phyloP scores from a whole-genome alignment of 2,329 filamentous ascomycete genomes.

The Aspergillus flavus region DNA sequence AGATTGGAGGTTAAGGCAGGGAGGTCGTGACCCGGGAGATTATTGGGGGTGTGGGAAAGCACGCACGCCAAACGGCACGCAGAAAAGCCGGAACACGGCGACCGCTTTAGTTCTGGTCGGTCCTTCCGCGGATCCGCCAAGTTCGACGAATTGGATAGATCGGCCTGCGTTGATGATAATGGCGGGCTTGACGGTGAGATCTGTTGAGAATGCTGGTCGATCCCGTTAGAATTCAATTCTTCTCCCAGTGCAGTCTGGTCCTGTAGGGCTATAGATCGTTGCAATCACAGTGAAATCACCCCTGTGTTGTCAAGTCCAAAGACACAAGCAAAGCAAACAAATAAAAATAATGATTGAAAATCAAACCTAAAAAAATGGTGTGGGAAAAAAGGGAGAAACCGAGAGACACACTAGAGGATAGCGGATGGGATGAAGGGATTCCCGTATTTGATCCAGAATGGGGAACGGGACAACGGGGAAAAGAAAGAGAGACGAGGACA shows the following conservation, averaged over 20 bases:
- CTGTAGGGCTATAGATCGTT: neutral
- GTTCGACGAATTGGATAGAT: slow-evolving; percentile 18
- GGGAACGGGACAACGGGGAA: slow-evolving; percentile 22
- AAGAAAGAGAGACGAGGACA: slow-evolving; percentile 4
- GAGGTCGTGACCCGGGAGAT: slow-evolving; percentile 5
- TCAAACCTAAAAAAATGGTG: neutral
- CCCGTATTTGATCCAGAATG: slow-evolving; percentile 19
- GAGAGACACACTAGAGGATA: slow-evolving; percentile 8
- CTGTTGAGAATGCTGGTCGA: slow-evolving; percentile 5
- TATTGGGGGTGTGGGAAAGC: slow-evolving; percentile 9
- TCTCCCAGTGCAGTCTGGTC: neutral
- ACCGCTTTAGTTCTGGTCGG: slow-evolving; percentile 18
- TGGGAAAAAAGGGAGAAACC: slow-evolving; percentile 9
- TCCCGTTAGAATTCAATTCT: neutral
- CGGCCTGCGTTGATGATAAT: slow-evolving; percentile 11
- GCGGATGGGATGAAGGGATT: slow-evolving; percentile 19
- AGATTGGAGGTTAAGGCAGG: slow-evolving; percentile 10
- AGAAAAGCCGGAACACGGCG: slow-evolving; percentile 20
- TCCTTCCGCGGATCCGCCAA: slow-evolving; percentile 15
- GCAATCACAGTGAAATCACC: neutral
- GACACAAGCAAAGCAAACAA: neutral
- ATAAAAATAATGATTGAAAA: neutral
- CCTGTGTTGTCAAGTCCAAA: neutral
- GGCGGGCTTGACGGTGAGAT: slow-evolving; percentile 9
- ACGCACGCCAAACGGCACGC: slow-evolving; percentile 18